Percentiles rank a stretch among this genome's conserved stretches.
These are phyloP conservation scores for Phytophthora crassamura DNA, from an alignment of 352 stramenopile species.

Conservation along the genomic window DNA sequence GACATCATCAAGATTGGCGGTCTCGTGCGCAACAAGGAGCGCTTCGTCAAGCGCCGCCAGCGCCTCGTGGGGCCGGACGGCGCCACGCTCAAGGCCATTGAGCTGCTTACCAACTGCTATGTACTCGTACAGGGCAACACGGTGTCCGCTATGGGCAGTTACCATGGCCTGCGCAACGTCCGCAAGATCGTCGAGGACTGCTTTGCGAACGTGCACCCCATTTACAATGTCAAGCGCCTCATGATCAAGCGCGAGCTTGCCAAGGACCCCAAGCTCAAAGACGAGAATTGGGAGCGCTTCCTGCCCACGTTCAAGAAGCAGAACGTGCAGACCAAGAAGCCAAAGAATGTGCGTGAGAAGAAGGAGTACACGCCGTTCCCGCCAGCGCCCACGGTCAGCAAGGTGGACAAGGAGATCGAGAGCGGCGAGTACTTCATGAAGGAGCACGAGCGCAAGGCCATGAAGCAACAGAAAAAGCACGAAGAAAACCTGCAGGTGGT, in stretches of 20 bases:
- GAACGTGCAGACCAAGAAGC: slow-evolving; percentile 98
- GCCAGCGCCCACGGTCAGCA: slow-evolving; percentile 94
- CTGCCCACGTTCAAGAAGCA: slow-evolving; percentile 99
- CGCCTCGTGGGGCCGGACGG: slow-evolving; percentile 98
- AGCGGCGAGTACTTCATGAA: slow-evolving; percentile 99
- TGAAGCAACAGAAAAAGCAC: slow-evolving; percentile 92
- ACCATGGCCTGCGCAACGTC: slow-evolving; percentile 94
- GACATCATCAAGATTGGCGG: slow-evolving; percentile 99
- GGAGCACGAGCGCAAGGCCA: slow-evolving; percentile 93
- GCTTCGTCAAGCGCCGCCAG: slow-evolving; percentile 99
- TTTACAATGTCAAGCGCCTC: slow-evolving; percentile 99
- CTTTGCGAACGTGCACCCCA: slow-evolving; percentile 99
- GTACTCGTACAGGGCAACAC: slow-evolving; percentile 99
- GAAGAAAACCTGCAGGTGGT: slow-evolving; percentile 64
- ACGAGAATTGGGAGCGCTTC: slow-evolving; percentile 99
- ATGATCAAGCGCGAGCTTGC: slow-evolving; percentile 99
- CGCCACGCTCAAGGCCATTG: slow-evolving; percentile 97
- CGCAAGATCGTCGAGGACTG: slow-evolving; percentile 99
- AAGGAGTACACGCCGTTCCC: slow-evolving; percentile 99
- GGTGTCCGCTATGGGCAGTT: slow-evolving; percentile 90
- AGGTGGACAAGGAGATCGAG: slow-evolving; percentile 99
- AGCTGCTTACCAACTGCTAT: slow-evolving; percentile 99
- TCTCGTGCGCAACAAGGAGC: slow-evolving; percentile 99
- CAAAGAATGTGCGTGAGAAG: slow-evolving; percentile 90
- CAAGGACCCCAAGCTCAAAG: slow-evolving; percentile 97